Evolutionary conservation across 345 rosid genomes (phyloP), one percentile per base, ranked within the genome.

Genomic region (Syzygium aqueum): DNA sequence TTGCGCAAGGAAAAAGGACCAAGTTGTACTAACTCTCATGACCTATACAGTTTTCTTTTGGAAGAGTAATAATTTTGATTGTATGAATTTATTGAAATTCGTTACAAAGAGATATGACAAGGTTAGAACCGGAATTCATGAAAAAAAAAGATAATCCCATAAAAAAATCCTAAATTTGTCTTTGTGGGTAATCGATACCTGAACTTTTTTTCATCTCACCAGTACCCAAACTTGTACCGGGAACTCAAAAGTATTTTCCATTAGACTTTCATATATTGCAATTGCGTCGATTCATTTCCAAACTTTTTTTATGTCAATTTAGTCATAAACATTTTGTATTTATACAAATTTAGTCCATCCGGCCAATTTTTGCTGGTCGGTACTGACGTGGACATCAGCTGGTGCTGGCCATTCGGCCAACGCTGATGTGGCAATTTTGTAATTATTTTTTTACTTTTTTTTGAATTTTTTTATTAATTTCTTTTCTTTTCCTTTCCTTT

Each of bases 151-250:
- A 63, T 63, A 28, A 28, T n/a, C 22, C 40, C 21, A 5, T 63
- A 0, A 16, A 63, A 63, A 28, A 63, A 28, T 63, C 21, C 15
- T 63, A 6, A 63, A 6, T 3, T 63, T 63, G 14, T 28, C 37
- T 0, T 63, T 0, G 0, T 63, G 9, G 73, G 21, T n/a, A 9
- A 6, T 10, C 2, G 6, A 63, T 13, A 5, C 2, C 3, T 0
- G 0, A 28, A 63, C 16, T 63, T 14, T 63, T 14, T 28, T 14
- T 14, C 37, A 1, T 63, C 77, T 63, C 3, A 0, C 3, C 77
- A 14, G 7, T 63, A 63, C 3, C 21, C 77, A 14, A 63, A 14
- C 3, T 28, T 8, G 37, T 28, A 28, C 8, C 1, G 9, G 37
- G 0, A n/a, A 63, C 2, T 0, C 19, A 63, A 63, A 63, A 28